Base-by-base conservation (phyloP, 1,284 basidiomycete genomes). In the Tilletia indica region DNA sequence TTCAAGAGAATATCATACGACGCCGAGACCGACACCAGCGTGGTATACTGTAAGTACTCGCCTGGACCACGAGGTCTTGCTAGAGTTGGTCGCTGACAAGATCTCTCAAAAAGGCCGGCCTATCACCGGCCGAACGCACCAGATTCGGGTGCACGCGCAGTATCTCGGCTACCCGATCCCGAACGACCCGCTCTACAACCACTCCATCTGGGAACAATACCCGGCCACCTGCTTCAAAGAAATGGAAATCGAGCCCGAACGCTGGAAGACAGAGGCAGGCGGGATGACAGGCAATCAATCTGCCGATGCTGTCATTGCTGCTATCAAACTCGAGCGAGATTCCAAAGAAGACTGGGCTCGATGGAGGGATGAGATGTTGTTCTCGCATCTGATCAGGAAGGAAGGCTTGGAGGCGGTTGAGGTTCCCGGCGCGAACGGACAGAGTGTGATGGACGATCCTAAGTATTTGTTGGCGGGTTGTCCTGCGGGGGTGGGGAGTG, bases 101-200 rank as follows among this genome's bases (percentile, higher is more conserved):
- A 54, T 8, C 8, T 49, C 47, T 8, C 16, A 19, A 12, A 34
- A 12, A 93, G 92, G 92, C 84, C 88, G 88, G 78, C 82, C 82
- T n/a, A 82, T 85, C 75, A 85, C 84, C 21, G 84, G 84, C 0
- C 76, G 84, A 92, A 94, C 94, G 0, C 94, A 97, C 85, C 94
- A 97, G 85, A 91, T 97, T 72, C 89, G 96, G 63, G 96, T 99
- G 0, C 97, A 99, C 83, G 88, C 98, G 1, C 97, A 99, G 86
- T 98, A 89, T 82, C 89, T 99, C 67, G 97, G 97, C 0, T 87
- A 93, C 81, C 92, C 97, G 0, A 95, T 99, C 76, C 92, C 93
- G 34, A 86, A 86, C 71, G 85, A 86, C 63, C 85, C 85, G 14
- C 83, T 86, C 66, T 86, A 86, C 76, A 77, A 74, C 45, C 82